Conservation (phyloP, 768 basidiomycete species). For the Leccinum broughii region DNA sequence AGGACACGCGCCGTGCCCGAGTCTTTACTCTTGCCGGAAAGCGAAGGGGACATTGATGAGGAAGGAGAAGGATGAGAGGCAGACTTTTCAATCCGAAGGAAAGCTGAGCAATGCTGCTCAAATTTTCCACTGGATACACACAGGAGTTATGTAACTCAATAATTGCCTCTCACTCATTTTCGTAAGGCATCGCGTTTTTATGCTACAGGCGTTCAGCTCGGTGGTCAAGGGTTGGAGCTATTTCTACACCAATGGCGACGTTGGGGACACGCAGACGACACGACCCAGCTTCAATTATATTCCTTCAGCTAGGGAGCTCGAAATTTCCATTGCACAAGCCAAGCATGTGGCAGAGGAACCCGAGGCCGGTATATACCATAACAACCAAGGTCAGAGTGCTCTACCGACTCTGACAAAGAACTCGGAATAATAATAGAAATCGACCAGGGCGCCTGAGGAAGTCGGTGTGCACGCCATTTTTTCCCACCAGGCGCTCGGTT, state of each 20-base stretch:
- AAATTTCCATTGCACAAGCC: not conserved
- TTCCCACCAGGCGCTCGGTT: not conserved
- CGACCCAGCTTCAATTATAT: not conserved
- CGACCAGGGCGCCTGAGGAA: not conserved
- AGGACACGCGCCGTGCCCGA: slow-evolving; percentile 88
- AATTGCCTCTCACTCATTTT: not conserved
- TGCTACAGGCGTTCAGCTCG: not conserved
- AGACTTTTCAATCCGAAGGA: not conserved
- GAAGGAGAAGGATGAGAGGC: not conserved
- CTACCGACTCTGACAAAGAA: not conserved
- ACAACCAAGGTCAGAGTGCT: not conserved
- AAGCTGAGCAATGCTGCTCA: not conserved
- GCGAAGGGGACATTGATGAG: slow-evolving; percentile 47
- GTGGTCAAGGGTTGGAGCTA: not conserved
- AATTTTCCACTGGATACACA: slow-evolving; percentile 15
- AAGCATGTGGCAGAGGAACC: not conserved
- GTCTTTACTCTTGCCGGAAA: slow-evolving; percentile 59
- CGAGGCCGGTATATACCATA: not conserved
- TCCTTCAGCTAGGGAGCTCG: not conserved
- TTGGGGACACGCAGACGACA: not conserved
- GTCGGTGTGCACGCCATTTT: not conserved
- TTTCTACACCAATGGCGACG: not conserved
- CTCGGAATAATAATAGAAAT: not conserved
- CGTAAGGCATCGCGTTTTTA: slow-evolving; percentile 8
- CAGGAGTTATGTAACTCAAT: slow-evolving; percentile 27